Evolutionary conservation across 176 grass and related monocot species (phyloP), one percentile per base, ranked within the genome.

Genomic region (Microstegium vimineum): DNA sequence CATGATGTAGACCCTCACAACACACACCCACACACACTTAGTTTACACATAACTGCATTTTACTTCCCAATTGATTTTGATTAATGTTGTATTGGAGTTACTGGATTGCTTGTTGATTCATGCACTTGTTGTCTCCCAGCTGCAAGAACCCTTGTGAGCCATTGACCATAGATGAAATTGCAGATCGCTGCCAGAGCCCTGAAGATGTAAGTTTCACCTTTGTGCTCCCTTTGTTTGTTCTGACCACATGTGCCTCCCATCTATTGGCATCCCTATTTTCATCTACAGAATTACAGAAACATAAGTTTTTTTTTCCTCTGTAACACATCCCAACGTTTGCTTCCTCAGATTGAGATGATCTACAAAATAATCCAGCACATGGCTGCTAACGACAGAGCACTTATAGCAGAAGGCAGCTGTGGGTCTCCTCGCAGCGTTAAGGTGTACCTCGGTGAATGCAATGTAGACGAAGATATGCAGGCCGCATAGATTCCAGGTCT

Each of bases 351-450:
- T 25, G 97, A 99, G 87, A 99, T 94, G 97, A 99, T 99, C 64
- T 94, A 99, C 83, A 96, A 99, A 85, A 96, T 99, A 83, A 85
- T 99, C n/a, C 90, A 92, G 66, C 97, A 96, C 75, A 94, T 99
- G 97, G 87, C 97, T 37, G 91, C 97, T 49, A 99, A 99, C 73
- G 93, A 96, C 66, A 99, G 97, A 91, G 97, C 93, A n/a, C 38
- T 99, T 64, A 92, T 99, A 59, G 97, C 91, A 37, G 97, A 99
- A 90, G 97, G 97, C 83, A 92, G 83, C 77, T 95, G 97, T 5
- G 93, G 93, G 70, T 96, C 97, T 35, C 97, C 97, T 71, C 86
- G 89, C 77, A 96, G 97, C 61, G 27, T 99, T 77, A 99, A 92
- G 84, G 93, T 99, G 60, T 96, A 88, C 46, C 89, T 94, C 14